phyloP scores from a whole-genome alignment of 345 rosid species.

The Populus nigra region DNA sequence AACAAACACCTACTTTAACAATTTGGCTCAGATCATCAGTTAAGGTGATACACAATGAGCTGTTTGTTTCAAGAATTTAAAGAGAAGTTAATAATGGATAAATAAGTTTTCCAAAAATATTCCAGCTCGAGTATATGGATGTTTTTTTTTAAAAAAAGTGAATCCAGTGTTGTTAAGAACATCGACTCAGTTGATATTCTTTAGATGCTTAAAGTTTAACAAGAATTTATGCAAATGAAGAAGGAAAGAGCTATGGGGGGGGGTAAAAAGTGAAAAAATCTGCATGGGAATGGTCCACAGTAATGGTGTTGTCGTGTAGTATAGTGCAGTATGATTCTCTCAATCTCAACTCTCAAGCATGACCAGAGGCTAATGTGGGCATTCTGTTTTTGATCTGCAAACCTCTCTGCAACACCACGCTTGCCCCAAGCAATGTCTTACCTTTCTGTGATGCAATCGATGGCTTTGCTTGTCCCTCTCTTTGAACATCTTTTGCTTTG shows the following conservation, averaged over 20 bases:
- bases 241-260: too few relatives aligned
- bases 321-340: background rate
- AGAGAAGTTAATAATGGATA: too few relatives aligned
- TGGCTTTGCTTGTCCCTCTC: conserved; percentile 24
- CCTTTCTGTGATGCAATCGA: conserved; percentile 49
- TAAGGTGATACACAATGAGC: too few relatives aligned
- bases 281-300: conserved; percentile 26
- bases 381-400: conserved; percentile 23
- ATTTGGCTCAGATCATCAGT: too few relatives aligned
- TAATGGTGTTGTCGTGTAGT: conserved; percentile 28
- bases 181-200: background rate
- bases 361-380: conserved; percentile 15
- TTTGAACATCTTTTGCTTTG: conserved; percentile 6
- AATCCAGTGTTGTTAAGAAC: too few relatives aligned
- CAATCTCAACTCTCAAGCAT: background rate
- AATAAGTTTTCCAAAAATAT: too few relatives aligned
- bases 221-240: background rate
- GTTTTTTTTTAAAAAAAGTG: too few relatives aligned
- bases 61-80: too few relatives aligned
- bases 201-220: background rate
- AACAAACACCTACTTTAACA: background rate
- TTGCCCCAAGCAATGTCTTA: conserved; percentile 59
- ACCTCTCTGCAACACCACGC: conserved; percentile 53
- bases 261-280: background rate
- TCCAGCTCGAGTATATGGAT: too few relatives aligned